These are phyloP conservation scores for Apiotrichum laibachii DNA, from an alignment of 1,284 basidiomycete genomes.

Conservation along the genomic window DNA sequence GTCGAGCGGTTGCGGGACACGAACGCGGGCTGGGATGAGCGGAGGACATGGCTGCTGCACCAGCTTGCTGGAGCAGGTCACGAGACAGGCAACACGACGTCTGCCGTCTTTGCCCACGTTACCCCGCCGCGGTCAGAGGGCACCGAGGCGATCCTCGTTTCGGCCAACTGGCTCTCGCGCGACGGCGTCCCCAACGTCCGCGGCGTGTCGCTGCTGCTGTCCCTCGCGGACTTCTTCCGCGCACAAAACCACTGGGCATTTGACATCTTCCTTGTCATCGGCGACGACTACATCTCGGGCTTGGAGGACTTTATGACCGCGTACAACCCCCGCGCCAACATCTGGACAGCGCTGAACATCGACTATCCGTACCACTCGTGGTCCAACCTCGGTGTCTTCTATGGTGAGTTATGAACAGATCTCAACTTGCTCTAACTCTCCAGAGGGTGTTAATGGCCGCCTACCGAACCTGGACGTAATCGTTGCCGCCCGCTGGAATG, in stretches of 20 bases:
- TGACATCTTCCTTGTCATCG: conserved; percentile 85
- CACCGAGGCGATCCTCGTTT: conserved; percentile 83
- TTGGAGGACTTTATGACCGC: conserved; percentile 85
- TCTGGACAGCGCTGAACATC: conserved; percentile 92
- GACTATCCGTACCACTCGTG: conserved; percentile 98
- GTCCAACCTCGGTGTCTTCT: conserved; percentile 85
- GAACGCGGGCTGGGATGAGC: conserved; percentile 67
- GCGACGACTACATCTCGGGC: conserved; percentile 84
- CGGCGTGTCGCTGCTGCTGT: conserved; percentile 77
- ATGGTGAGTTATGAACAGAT: conserved; percentile 59
- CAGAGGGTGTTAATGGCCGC: conserved; percentile 92
- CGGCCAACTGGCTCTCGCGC: conserved; percentile 79
- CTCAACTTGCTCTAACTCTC: conserved; percentile 7
- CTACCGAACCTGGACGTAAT: conserved; percentile 94
- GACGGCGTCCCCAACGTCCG: conserved; percentile 64
- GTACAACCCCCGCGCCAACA: conserved; percentile 78
- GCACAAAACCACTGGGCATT: conserved; percentile 90
- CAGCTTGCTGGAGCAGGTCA: conserved; percentile 30
- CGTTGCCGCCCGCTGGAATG: conserved; percentile 75
- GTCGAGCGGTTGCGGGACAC: conserved; percentile 62
- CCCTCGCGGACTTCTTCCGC: conserved; percentile 77
- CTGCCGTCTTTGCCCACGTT: conserved; percentile 72
- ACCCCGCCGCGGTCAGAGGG: conserved; percentile 82
- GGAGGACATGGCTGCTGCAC: conserved; percentile 18
- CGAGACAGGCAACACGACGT: conserved; percentile 25